A percentile compares a stretch with the other conserved stretches of the same genome.
Conservation (phyloP, 2,329 filamentous ascomycete species). For the Alternaria incomplexa region DNA sequence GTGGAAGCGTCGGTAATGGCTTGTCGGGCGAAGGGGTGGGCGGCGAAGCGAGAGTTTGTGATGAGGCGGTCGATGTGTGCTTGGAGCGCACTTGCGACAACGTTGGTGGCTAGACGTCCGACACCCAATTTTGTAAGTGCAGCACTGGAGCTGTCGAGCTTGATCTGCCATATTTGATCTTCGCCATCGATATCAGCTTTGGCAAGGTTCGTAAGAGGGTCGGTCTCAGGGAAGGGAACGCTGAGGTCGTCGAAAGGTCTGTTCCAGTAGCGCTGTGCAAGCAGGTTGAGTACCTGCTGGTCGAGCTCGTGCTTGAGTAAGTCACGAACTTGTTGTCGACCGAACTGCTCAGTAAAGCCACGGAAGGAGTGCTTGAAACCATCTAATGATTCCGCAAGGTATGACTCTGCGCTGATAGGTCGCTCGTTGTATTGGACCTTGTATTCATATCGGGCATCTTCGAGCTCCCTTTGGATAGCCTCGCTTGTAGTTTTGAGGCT, state of each 20-base stretch:
- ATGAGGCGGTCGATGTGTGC: constrained; percentile 81
- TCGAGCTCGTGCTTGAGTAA: constrained; percentile 92
- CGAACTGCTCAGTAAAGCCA: constrained; percentile 87
- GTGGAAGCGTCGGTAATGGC: constrained; percentile 92
- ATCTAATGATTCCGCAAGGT: constrained; percentile 92
- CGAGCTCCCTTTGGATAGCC: constrained; percentile 91
- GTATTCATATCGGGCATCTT: constrained; percentile 97
- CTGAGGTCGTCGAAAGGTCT: constrained; percentile 87
- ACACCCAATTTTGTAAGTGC: constrained; percentile 93
- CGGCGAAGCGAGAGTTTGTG: constrained; percentile 79
- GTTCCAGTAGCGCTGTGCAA: constrained; percentile 97
- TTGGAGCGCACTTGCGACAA: constrained; percentile 88
- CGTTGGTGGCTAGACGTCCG: constrained; percentile 87
- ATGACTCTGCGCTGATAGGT: constrained; percentile 91
- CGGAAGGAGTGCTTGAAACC: constrained; percentile 98
- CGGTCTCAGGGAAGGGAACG: constrained; percentile 68
- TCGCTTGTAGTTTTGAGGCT: constrained; percentile 89
- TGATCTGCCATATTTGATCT: constrained; percentile 89
- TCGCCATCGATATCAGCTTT: constrained; percentile 75
- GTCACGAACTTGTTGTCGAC: constrained; percentile 84
- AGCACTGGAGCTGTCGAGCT: constrained; percentile 90
- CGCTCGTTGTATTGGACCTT: constrained; percentile 99
- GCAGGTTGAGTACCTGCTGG: constrained; percentile 89
- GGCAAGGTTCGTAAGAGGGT: constrained; percentile 78
- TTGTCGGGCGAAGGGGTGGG: constrained; percentile 89